phyloP scores from a whole-genome alignment of 2,329 filamentous ascomycete species.

The Alternaria sp. region DNA sequence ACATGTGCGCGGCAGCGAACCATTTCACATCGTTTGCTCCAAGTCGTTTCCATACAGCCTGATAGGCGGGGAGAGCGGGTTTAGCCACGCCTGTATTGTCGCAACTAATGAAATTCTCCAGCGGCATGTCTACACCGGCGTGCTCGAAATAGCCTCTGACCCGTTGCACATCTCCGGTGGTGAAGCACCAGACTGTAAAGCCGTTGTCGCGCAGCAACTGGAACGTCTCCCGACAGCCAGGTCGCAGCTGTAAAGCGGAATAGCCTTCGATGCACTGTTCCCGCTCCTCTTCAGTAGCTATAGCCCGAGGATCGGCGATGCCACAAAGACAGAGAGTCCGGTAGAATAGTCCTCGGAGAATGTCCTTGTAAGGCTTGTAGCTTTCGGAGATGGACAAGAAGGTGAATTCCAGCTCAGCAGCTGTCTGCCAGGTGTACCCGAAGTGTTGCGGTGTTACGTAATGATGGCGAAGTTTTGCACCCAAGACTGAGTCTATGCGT shows the following conservation, averaged over 20 bases:
- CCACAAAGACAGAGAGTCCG: conserved; percentile 19
- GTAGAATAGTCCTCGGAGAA: conserved; percentile 20
- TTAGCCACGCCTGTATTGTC: conserved; percentile 60
- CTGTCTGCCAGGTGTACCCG: conserved; percentile 23
- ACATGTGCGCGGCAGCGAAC: conserved; percentile 69
- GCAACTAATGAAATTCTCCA: conserved; percentile 62
- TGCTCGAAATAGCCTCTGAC: conserved; percentile 62
- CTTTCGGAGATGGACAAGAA: conserved; percentile 19
- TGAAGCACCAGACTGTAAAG: conserved; percentile 21
- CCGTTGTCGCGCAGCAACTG: conserved; percentile 16
- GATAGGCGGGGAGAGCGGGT: conserved; percentile 59
- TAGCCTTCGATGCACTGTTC: conserved; percentile 21
- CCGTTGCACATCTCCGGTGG: conserved; percentile 18
- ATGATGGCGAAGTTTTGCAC: conserved; percentile 14
- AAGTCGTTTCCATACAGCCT: conserved; percentile 54
- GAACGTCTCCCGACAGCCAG: conserved; percentile 13
- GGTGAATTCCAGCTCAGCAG: conserved; percentile 26
- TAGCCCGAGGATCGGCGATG: conserved; percentile 7
- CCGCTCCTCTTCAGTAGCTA: conserved; percentile 14
- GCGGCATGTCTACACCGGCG: conserved; percentile 60
- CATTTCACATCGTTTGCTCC: conserved; percentile 55
- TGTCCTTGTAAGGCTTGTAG: conserved; percentile 18
- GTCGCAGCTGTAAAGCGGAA: conserved; percentile 12
- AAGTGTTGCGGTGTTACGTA: conserved; percentile 18
- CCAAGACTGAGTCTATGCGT: conserved; percentile 15